phyloP scores from a whole-genome alignment of 345 rosid genomes.

The Psidium guajava region DNA sequence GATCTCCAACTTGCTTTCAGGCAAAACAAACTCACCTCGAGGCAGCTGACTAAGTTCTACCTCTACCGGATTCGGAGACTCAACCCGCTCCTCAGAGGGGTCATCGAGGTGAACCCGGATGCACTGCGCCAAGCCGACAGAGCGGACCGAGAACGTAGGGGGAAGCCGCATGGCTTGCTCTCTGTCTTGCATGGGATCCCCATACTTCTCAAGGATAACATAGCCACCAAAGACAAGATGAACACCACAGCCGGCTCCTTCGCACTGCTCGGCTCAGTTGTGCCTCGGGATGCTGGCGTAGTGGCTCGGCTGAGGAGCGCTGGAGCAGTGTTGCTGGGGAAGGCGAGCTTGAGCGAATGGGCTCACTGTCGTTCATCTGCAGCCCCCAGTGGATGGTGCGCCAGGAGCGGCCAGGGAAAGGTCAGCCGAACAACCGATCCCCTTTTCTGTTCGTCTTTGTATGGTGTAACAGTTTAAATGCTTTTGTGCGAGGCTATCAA shows the following conservation, averaged over 20 bases:
- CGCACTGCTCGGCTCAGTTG: slow-evolving; percentile 50
- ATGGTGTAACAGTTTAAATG: background rate
- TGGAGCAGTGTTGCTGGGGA: slow-evolving; percentile 64
- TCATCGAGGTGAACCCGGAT: slow-evolving; percentile 68
- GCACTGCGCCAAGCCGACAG: slow-evolving; percentile 41
- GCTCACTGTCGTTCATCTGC: slow-evolving; percentile 15
- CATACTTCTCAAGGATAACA: slow-evolving; percentile 51
- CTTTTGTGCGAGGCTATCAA: background rate
- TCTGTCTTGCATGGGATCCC: slow-evolving; percentile 55
- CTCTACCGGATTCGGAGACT: slow-evolving; percentile 28
- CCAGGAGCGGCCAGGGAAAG: slow-evolving; percentile 61
- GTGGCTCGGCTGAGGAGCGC: slow-evolving; percentile 44
- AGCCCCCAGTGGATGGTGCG: slow-evolving; percentile 35
- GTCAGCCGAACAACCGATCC: slow-evolving; percentile 5
- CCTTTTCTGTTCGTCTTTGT: background rate
- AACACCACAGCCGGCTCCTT: slow-evolving; percentile 72
- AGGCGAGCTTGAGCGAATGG: slow-evolving; percentile 76
- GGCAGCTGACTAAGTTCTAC: slow-evolving; percentile 45
- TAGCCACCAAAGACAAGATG: slow-evolving; percentile 51
- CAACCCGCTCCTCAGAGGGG: slow-evolving; percentile 37
- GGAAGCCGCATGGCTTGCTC: slow-evolving; percentile 2
- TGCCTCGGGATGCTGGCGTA: slow-evolving; percentile 52
- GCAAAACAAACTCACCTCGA: slow-evolving; percentile 40
- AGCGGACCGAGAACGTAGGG: slow-evolving; percentile 42
- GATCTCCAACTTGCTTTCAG: slow-evolving; percentile 36